Conservation (phyloP, 495 filamentous ascomycete species). For the Astrocystis sublimbata region DNA sequence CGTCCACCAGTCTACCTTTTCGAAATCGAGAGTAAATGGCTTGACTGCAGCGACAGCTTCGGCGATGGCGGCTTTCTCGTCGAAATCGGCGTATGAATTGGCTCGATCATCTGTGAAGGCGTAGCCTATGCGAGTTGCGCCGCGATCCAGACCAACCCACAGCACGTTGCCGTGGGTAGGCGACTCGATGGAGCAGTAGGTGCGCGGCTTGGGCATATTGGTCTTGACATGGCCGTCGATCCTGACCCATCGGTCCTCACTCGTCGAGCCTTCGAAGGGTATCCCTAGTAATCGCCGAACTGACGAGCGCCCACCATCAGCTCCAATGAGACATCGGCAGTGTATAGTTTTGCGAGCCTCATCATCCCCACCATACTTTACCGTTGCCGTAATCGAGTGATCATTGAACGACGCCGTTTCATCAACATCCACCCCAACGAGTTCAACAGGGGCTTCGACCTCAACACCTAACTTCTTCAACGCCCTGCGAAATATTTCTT, state of each 20-base stretch:
- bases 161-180: constrained; percentile 35
- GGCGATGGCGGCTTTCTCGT: constrained; percentile 33
- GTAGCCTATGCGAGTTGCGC: constrained; percentile 47
- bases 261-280: constrained; percentile 44
- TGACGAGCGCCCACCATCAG: constrained; percentile 47
- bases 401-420: constrained; percentile 25
- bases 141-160: constrained; percentile 38
- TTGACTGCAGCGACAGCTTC: constrained; percentile 37
- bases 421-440: constrained; percentile 35
- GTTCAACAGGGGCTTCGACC: constrained; percentile 39
- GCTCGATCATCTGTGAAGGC: constrained; percentile 50
- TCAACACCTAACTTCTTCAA: constrained; percentile 30
- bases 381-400: constrained; percentile 30
- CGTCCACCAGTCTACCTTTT: constrained; percentile 51
- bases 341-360: constrained; percentile 23
- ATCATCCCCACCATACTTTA: constrained; percentile 22
- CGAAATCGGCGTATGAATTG: constrained; percentile 40
- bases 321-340: constrained; percentile 46
- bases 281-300: constrained; percentile 42
- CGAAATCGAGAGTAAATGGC: constrained; percentile 43
- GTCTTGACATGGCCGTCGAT: constrained; percentile 47
- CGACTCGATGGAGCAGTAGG: constrained; percentile 50
- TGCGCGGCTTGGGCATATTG: constrained; percentile 47
- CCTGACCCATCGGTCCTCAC: constrained; percentile 47
- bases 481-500: constrained; percentile 42